Conservation (phyloP, 495 filamentous ascomycete genomes). For the Neurospora sp. region DNA sequence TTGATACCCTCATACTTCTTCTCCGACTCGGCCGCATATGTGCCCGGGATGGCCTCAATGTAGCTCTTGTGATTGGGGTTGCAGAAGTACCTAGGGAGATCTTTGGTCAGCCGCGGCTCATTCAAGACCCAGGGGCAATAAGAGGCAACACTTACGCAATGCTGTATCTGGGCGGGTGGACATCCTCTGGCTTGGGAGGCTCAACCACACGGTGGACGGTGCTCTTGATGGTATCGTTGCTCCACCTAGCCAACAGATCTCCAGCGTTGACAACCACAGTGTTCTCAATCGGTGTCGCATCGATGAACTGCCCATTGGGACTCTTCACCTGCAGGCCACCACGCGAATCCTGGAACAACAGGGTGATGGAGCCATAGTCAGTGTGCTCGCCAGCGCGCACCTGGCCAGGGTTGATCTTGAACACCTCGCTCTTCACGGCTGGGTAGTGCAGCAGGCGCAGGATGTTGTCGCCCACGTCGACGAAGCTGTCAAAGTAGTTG, state of each 20-base stretch:
- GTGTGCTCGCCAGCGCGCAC: constrained; percentile 80
- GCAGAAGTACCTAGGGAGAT: constrained; percentile 60
- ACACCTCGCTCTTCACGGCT: constrained; percentile 53
- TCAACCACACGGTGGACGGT: constrained; percentile 87
- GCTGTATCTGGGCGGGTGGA: constrained; percentile 56
- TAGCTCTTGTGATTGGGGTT: constrained; percentile 71
- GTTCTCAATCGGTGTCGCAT: constrained; percentile 71
- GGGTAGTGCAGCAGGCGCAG: constrained; percentile 89
- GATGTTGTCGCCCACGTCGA: constrained; percentile 69
- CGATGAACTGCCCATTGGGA: constrained; percentile 67
- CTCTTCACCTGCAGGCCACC: constrained; percentile 80
- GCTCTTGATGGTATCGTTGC: constrained; percentile 79
- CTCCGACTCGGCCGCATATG: constrained; percentile 54
- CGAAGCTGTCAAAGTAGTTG: constrained; percentile 68
- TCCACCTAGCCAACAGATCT: constrained; percentile 81
- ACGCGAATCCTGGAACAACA: constrained; percentile 78
- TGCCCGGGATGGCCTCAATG: constrained; percentile 84
- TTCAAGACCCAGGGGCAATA: not conserved
- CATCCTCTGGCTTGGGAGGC: constrained; percentile 47
- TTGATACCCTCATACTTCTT: constrained; percentile 76
- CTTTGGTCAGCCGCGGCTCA: constrained; percentile 4
- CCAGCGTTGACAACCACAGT: constrained; percentile 90
- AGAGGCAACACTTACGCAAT: constrained; percentile 44
- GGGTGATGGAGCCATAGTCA: constrained; percentile 81
- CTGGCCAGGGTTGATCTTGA: constrained; percentile 58